phyloP scores from a whole-genome alignment of 257 asterid species.

The Ligustrum vulgare region DNA sequence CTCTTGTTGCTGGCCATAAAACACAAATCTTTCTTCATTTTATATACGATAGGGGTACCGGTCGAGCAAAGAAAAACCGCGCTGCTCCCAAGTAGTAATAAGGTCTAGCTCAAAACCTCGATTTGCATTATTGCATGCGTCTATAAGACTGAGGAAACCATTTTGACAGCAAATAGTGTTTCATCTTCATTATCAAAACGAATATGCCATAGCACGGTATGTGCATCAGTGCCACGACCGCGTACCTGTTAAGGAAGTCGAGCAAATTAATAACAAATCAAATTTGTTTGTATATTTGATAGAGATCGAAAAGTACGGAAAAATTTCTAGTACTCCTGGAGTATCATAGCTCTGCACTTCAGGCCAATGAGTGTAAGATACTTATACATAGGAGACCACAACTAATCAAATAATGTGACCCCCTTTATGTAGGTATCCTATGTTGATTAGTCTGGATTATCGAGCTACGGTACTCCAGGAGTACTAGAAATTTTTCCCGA shows the following conservation, averaged over 20 bases:
- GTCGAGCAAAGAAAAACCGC: background rate
- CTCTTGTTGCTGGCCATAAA: background rate
- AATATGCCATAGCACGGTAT: slow-evolving; percentile 84
- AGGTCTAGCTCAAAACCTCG: slow-evolving; percentile 26
- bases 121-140: slow-evolving; percentile 18
- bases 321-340: no score
- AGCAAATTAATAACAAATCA: background rate
- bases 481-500: no score
- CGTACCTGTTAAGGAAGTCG: slow-evolving; percentile 52
- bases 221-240: slow-evolving; percentile 86
- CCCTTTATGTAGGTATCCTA: no score
- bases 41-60: background rate
- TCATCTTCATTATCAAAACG: slow-evolving; percentile 64
- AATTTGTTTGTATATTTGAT: no score
- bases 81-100: background rate
- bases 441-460: no score
- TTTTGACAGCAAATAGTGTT: slow-evolving; percentile 61
- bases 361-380: no score
- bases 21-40: background rate
- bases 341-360: no score
- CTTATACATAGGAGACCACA: no score
- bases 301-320: background rate
- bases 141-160: slow-evolving; percentile 80
- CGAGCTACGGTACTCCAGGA: no score
- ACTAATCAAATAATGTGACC: no score